Evolutionary conservation across 1,284 basidiomycete species (phyloP), one percentile per base, ranked within the genome.

Genomic region (Leccinum huronense): DNA sequence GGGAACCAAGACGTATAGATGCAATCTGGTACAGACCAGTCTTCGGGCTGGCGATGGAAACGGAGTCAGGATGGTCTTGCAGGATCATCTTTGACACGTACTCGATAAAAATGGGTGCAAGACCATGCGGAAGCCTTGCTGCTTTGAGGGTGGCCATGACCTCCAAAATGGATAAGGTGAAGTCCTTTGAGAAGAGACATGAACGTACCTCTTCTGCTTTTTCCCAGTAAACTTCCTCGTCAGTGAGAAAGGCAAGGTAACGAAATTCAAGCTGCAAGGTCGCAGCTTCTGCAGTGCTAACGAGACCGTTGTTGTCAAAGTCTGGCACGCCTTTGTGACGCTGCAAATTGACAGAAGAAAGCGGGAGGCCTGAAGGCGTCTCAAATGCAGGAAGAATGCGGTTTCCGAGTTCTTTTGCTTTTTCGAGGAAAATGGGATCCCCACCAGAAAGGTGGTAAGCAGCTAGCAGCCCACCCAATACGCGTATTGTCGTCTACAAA

Each of bases 221-320:
- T 59, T 84, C 80, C 95, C 95, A 97, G 73, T 93, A 98, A 2
- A 79, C 78, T 10, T 84, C 82, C 62, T 97, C 86, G 5, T 86
- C 89, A 0, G 91, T 95, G 58, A 97, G 76, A 66, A 90, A 79
- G 51, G 87, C 87, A n/a, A 98, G 82, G 73, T 97, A 97, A 70
- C 91, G 89, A 76, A 98, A 89, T 77, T 97, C 95, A 30, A 97
- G 84, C 75, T 96, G 94, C 31, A 95, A 77, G 1, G 91, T 95
- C 1, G 90, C 84, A 8, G 88, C 89, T 75, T 97, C 95, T 0
- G 96, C 94, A 1, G 94, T 89, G 71, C 90, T 93, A 60, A 90
- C 85, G 16, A 90, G 77, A 10, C 86, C 86, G 8, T 82, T 78
- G 69, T 90, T 90, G 71, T 90, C 87, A 1, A 66, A 69, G 67